phyloP scores from a whole-genome alignment of 2,329 filamentous ascomycete species.

The Aschersonia sp. region DNA sequence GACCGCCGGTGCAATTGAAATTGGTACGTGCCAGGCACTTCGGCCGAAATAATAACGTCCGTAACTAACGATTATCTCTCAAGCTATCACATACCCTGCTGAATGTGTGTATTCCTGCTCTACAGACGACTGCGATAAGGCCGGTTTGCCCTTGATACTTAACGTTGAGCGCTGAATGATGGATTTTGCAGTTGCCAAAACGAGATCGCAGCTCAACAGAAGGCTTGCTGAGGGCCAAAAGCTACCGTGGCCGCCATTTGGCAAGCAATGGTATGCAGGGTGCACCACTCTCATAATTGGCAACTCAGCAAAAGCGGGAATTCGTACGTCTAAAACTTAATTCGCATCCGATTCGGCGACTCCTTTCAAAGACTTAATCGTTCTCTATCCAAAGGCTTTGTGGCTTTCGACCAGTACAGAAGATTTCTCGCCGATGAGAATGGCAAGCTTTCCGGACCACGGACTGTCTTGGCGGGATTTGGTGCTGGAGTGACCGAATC shows the following conservation, averaged over 20 bases:
- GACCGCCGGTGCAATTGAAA: conserved; percentile 88
- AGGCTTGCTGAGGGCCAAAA: conserved; percentile 69
- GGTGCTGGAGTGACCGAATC: conserved; percentile 91
- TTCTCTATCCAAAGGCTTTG: conserved; percentile 38
- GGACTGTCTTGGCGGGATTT: conserved; percentile 86
- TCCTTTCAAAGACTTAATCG: not conserved
- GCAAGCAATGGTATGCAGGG: conserved; percentile 89
- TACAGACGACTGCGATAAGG: not conserved
- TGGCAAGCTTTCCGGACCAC: conserved; percentile 78
- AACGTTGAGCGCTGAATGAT: conserved; percentile 1
- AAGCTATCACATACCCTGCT: conserved; percentile 80
- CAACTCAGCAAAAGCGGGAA: conserved; percentile 91
- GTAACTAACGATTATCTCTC: not conserved
- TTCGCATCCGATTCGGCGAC: not conserved
- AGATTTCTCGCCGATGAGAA: conserved; percentile 63
- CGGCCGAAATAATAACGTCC: not conserved
- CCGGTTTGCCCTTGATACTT: not conserved
- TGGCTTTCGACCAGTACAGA: conserved; percentile 94
- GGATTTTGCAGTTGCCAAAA: conserved; percentile 63
- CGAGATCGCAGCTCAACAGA: conserved; percentile 82
- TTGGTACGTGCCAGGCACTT: conserved; percentile 39
- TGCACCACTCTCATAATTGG: conserved; percentile 95
- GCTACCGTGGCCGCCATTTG: conserved; percentile 89
- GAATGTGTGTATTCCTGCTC: conserved; percentile 49
- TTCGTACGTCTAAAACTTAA: conserved; percentile 45